These are phyloP conservation scores for Russula sp. DNA, from an alignment of 768 basidiomycete genomes.

Conservation along the genomic window DNA sequence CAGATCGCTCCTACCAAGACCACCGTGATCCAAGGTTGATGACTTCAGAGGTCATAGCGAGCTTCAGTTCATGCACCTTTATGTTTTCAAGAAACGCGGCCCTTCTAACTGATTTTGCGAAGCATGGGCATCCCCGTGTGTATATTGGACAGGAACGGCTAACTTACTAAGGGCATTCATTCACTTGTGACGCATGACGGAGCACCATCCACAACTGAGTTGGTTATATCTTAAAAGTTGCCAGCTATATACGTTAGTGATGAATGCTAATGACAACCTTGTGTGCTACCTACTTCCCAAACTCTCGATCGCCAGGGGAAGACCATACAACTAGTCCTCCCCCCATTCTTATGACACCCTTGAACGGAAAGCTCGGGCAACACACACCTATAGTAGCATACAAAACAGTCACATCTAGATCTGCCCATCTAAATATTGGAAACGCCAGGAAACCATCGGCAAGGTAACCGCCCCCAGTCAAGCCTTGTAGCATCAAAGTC, in stretches of 20 bases:
- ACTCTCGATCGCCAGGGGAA: not conserved
- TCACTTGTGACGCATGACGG: not conserved
- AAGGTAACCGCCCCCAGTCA: constrained; percentile 25
- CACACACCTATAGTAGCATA: not conserved
- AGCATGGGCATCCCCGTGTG: too few relatives aligned
- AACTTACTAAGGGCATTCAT: not conserved
- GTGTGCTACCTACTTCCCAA: too few relatives aligned
- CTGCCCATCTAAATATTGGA: not conserved
- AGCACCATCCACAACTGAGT: not conserved
- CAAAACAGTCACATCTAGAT: constrained; percentile 1
- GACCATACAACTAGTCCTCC: not conserved
- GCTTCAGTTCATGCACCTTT: not conserved
- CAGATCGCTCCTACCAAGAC: too few relatives aligned
- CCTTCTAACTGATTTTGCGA: not conserved
- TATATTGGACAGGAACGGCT: too few relatives aligned
- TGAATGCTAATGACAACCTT: too few relatives aligned
- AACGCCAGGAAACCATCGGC: constrained; percentile 29
- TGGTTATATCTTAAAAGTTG: not conserved
- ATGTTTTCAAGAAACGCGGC: not conserved
- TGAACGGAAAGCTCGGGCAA: not conserved
- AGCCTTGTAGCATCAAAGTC: constrained; percentile 21
- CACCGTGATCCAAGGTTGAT: too few relatives aligned
- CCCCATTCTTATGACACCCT: not conserved
- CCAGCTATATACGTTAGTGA: too few relatives aligned
- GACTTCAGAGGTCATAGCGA: not conserved